Conservation (phyloP, 306 rosid species). For the Cicer cuneatum region DNA sequence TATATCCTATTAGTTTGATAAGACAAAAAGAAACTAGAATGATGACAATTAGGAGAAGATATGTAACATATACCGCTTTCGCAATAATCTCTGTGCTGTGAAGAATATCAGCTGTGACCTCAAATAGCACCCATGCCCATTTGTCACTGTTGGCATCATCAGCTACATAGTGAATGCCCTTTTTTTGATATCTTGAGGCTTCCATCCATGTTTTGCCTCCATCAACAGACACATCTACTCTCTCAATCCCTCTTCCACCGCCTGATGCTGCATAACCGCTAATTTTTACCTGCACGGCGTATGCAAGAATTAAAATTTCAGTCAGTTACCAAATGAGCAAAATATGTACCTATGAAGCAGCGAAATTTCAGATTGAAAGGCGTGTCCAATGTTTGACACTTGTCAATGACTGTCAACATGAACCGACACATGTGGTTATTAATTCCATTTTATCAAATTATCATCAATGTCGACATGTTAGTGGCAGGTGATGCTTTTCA, state of each 20-base stretch:
- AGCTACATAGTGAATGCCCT: constrained; percentile 60
- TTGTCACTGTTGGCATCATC: constrained; percentile 70
- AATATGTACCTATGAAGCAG: background rate
- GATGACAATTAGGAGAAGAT: constrained; percentile 22
- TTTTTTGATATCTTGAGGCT: constrained; percentile 73
- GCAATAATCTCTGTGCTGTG: constrained; percentile 73
- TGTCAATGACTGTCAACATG: too few relatives aligned
- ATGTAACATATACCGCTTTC: constrained; percentile 80
- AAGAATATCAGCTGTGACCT: constrained; percentile 62
- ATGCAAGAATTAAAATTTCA: constrained; percentile 40
- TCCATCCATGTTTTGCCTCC: constrained; percentile 90
- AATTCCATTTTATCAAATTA: too few relatives aligned
- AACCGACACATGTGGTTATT: too few relatives aligned
- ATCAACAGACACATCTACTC: constrained; percentile 87
- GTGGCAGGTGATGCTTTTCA: background rate
- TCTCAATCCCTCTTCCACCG: constrained; percentile 94
- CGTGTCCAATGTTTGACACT: too few relatives aligned
- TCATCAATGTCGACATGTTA: too few relatives aligned
- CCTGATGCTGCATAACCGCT: constrained; percentile 91
- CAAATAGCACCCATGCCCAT: constrained; percentile 99
- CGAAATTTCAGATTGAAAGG: too few relatives aligned
- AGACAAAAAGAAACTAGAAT: constrained; percentile 25
- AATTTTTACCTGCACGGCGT: constrained; percentile 63
- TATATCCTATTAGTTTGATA: background rate
- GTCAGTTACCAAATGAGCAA: background rate